A percentile compares a stretch with the other conserved stretches of the same genome.
Conservation (phyloP, 2,329 filamentous ascomycete species). For the Fusarium floridanum region DNA sequence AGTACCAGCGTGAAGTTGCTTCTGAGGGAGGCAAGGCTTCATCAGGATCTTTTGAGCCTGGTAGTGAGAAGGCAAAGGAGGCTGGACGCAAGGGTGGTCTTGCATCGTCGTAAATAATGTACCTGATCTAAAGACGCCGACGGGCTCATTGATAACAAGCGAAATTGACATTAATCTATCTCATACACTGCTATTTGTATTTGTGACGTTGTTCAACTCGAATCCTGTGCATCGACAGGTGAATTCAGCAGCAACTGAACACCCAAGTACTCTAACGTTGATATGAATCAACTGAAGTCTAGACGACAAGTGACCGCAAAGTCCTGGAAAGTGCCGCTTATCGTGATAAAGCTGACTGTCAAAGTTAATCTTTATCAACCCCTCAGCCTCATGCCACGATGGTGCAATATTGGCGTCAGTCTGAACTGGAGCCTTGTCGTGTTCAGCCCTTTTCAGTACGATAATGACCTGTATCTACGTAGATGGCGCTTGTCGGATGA, state of each 20-base stretch:
- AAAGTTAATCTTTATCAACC: neutral
- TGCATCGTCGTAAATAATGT: constrained; percentile 9
- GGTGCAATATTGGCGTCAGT: constrained; percentile 25
- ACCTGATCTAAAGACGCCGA: neutral
- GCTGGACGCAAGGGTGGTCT: constrained; percentile 67
- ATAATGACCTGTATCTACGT: neutral
- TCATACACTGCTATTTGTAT: neutral
- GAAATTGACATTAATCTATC: neutral
- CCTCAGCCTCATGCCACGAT: neutral
- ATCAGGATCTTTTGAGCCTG: constrained; percentile 66
- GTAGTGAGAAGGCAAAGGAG: constrained; percentile 64
- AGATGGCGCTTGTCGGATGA: constrained; percentile 6
- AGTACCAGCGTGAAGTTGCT: constrained; percentile 61
- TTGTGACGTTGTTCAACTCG: neutral
- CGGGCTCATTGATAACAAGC: neutral
- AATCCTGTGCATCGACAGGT: accelerated
- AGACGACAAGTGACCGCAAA: neutral
- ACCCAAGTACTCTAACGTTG: neutral
- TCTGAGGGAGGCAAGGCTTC: constrained; percentile 67
- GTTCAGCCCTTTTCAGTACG: neutral
- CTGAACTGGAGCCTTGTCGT: neutral
- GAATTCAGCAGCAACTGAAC: neutral
- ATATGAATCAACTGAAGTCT: neutral
- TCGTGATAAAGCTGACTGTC: neutral
- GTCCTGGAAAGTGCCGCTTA: neutral